Evolutionary conservation across 108 stramenopile genomes (phyloP).

Genomic region (Cyclotella baltica): DNA sequence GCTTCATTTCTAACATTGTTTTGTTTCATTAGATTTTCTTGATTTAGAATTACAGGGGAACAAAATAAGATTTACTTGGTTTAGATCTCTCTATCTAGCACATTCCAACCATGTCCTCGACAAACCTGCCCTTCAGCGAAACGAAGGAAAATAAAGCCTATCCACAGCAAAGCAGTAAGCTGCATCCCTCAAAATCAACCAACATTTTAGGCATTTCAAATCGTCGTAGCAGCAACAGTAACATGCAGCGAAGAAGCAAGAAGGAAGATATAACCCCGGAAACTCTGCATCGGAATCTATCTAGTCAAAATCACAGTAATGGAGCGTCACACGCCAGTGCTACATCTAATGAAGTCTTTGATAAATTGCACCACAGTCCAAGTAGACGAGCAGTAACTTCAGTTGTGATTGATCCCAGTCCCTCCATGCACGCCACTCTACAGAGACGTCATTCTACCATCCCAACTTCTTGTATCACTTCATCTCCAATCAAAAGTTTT

Average conservation of each 20-base stretch:
- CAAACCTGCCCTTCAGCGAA: slow-evolving; percentile 22
- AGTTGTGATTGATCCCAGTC: not conserved
- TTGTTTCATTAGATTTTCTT: too few species aligned
- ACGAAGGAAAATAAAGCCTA: slow-evolving; percentile 26
- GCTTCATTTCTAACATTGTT: too few species aligned
- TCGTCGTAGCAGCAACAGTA: slow-evolving; percentile 13
- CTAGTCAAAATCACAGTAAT: slow-evolving; percentile 9
- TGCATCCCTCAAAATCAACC: not conserved
- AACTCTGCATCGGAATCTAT: slow-evolving; percentile 27
- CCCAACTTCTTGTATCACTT: not conserved
- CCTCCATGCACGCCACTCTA: not conserved
- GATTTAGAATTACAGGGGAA: too few species aligned
- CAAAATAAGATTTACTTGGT: too few species aligned
- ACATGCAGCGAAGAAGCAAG: not conserved
- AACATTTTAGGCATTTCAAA: slow-evolving; percentile 23
- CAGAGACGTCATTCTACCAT: slow-evolving; percentile 8
- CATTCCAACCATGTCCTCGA: too few species aligned
- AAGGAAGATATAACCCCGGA: slow-evolving; percentile 23
- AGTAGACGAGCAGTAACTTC: not conserved
- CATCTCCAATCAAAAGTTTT: not conserved
- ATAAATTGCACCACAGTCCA: not conserved
- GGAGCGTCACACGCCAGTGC: not conserved
- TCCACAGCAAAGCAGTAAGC: not conserved
- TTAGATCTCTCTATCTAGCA: too few species aligned
- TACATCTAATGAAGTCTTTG: not conserved